phyloP scores from a whole-genome alignment of 2,329 filamentous ascomycete genomes.

The Fragosphaeria purpurea region DNA sequence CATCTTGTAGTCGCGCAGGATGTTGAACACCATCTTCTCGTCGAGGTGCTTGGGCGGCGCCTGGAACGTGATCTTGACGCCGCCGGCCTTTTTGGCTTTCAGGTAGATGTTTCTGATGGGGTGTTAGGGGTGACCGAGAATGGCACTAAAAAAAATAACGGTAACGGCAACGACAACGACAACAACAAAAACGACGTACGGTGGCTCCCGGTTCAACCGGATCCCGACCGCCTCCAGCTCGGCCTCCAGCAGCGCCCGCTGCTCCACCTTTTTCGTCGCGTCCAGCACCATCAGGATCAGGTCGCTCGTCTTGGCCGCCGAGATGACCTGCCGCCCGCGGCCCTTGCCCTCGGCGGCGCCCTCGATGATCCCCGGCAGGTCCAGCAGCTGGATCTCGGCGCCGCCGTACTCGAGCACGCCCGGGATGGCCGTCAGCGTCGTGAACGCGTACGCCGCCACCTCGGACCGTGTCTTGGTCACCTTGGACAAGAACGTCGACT shows the following conservation, averaged over 20 bases:
- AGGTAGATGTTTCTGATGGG: constrained; percentile 70
- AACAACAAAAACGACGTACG: too few relatives aligned
- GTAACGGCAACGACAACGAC: too few relatives aligned
- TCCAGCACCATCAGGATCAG: constrained; percentile 95
- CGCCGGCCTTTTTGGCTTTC: constrained; percentile 88
- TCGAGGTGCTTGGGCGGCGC: constrained; percentile 81
- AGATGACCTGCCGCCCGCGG: constrained; percentile 90
- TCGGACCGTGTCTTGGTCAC: constrained; percentile 97
- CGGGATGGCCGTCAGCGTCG: constrained; percentile 91
- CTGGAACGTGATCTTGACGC: constrained; percentile 98
- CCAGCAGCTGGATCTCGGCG: constrained; percentile 94
- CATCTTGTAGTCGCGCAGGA: constrained; percentile 96
- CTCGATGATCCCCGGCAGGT: constrained; percentile 97
- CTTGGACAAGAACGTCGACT: constrained; percentile 97
- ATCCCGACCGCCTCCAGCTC: constrained; percentile 95
- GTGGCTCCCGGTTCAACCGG: constrained; percentile 79
- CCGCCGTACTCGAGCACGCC: constrained; percentile 96
- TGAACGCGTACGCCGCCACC: constrained; percentile 94
- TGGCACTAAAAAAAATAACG: too few relatives aligned
- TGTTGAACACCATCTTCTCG: constrained; percentile 97
- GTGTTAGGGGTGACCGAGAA: too few relatives aligned
- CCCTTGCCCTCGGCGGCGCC: constrained; percentile 94
- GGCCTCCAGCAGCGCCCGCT: constrained; percentile 77
- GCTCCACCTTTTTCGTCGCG: constrained; percentile 92
- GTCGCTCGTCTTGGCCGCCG: constrained; percentile 95